Base-by-base conservation (phyloP, 176 grass and related monocot species). In the Neostapfia colusana region DNA sequence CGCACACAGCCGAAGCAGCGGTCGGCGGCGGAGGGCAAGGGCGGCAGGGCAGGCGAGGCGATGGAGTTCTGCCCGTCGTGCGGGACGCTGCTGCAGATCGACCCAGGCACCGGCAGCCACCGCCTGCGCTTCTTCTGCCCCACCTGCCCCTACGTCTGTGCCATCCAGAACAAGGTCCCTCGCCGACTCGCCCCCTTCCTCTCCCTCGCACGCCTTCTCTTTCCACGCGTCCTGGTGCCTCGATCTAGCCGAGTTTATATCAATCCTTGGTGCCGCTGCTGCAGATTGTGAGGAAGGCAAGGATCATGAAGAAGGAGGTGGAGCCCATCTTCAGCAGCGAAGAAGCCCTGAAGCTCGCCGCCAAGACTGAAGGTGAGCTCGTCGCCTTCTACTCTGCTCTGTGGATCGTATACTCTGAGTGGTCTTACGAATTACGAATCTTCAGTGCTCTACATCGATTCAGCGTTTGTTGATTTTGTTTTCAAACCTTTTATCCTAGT, bases 21-120 rank as follows among this genome's bases (percentile, higher is more conserved):
- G 4, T 21, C 55, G 23, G 55, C 55, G 55, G 55, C 55, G 55
- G 35, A 38, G 71, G 28, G 49, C 28, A 12, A 12, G 13, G 15
- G 74, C 66, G 55, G 69, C 40, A 31, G 31, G 31, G 31, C 31
- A 23, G n/a, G 4, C 13, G 35, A 39, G 62, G 39, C 44, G 57
- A 97, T 97, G 93, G 90, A 93, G 23, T 97, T 97, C 88, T 93
- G 90, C 63, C 85, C 93, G 41, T 63, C 24, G 25, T 97, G 93
- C 25, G 90, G 83, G 65, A 80, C 87, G 80, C 24, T 93, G 79
- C 75, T 97, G 57, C 88, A 97, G 79, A 79, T 97, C 65, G 81
- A 93, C 42, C 82, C 90, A 2, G 88, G 85, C 25, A 65, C 65
- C 54, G 87, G 71, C 25, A 87, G 67, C 53, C 86, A 89, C 50